Conservation (phyloP, 2,329 filamentous ascomycete species). For the Trichophyton benhamiae region DNA sequence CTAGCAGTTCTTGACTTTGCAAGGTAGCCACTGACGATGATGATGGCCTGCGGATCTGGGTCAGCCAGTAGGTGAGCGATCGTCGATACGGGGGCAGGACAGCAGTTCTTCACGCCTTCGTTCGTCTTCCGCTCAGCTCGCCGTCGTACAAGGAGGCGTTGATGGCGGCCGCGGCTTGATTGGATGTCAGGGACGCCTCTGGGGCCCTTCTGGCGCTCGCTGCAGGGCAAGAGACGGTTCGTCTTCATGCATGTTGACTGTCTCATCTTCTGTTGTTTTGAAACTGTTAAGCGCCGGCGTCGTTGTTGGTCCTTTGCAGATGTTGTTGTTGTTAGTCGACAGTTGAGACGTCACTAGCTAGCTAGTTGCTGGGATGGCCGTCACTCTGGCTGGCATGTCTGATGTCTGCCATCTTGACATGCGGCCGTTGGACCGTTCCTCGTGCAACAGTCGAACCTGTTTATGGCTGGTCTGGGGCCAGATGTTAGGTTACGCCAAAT, state of each 20-base stretch:
- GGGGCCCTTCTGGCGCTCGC: background rate
- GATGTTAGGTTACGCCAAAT: background rate
- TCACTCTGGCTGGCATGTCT: too few relatives aligned
- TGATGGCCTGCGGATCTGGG: background rate
- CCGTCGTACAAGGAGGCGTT: background rate
- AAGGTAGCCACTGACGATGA: background rate
- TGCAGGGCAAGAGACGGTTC: background rate
- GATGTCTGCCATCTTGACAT: too few relatives aligned
- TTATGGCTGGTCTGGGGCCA: background rate
- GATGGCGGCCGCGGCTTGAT: background rate
- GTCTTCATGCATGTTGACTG: background rate
- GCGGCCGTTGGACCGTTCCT: background rate
- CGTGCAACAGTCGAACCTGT: background rate
- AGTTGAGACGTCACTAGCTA: background rate
- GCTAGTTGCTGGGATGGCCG: background rate
- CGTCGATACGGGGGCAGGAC: background rate
- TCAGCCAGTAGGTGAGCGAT: background rate
- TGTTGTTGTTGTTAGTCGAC: background rate
- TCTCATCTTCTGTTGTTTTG: background rate
- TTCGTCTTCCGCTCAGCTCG: too few relatives aligned
- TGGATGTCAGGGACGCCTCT: background rate
- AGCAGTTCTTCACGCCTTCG: too few relatives aligned
- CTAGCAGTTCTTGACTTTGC: slow-evolving; percentile 1
- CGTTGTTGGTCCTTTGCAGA: background rate
- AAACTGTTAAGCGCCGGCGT: background rate